Conservation (phyloP, 1,139 yeast genomes). For the Debaryomyces sp. region DNA sequence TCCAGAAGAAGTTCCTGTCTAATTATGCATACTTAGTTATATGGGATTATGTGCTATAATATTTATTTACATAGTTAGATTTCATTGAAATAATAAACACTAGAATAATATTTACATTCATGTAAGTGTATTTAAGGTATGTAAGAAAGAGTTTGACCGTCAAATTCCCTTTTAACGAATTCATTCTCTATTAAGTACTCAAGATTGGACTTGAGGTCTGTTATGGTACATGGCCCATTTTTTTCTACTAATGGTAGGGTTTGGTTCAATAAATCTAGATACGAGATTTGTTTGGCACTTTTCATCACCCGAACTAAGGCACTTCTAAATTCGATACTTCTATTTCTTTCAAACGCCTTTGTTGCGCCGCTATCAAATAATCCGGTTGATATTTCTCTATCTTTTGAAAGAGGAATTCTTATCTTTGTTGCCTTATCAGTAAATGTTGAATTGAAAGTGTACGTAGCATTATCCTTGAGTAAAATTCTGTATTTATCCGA, state of each 20-base stretch:
- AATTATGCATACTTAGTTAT: constrained; percentile 17
- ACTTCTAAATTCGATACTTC: constrained; percentile 34
- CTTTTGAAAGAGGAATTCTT: constrained; percentile 36
- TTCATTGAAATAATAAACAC: constrained; percentile 2
- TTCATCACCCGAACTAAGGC: constrained; percentile 39
- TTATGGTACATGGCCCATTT: constrained; percentile 31
- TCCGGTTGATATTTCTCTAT: constrained; percentile 18
- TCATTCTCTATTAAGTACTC: constrained; percentile 39
- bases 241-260: constrained; percentile 23
- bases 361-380: constrained; percentile 8
- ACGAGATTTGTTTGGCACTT: constrained; percentile 20
- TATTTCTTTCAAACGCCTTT: constrained; percentile 19
- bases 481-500: constrained; percentile 34
- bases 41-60: not conserved
- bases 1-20: constrained; percentile 75
- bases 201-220: constrained; percentile 34
- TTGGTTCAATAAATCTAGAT: constrained; percentile 29
- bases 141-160: constrained; percentile 28
- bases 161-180: constrained; percentile 29
- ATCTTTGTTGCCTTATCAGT: constrained; percentile 32
- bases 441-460: constrained; percentile 29
- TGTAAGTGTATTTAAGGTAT: constrained; percentile 27
- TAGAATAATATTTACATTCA: constrained; percentile 1
- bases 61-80: not conserved
- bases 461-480: constrained; percentile 14